Evolutionary conservation across 345 rosid genomes (phyloP), one percentile per base, ranked within the genome.

Genomic region (Bruguiera gymnorhiza): DNA sequence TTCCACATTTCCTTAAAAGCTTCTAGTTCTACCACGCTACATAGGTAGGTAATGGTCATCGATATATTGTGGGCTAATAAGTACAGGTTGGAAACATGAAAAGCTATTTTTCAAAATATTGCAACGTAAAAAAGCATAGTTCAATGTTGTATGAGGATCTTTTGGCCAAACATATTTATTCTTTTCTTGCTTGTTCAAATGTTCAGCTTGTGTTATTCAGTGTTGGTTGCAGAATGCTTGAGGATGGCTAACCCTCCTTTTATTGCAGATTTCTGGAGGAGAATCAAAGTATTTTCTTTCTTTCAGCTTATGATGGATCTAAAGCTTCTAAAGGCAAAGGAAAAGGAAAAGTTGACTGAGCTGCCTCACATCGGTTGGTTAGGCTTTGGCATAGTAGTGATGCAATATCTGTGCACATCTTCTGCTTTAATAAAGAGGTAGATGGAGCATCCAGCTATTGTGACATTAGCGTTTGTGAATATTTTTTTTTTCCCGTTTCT

Each of bases 211-310:
- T 43, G 50, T 43, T 43, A 13, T 43, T 43, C 50, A 3, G 50
- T 13, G 18, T 43, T 13, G 16, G 50, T 43, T 43, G 18, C 50
- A 43, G 50, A 43, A 43, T 43, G 19, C 50, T 13, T 43, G 50
- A 43, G 13, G 50, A 43, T 1, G 18, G 18, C 2, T 43, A 16
- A 36, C 18, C 23, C 61, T 37, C 18, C 50, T 13, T 43, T 5
- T 19, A 46, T 15, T 66, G 81, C 88, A 94, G 99, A 82, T 95
- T 84, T 74, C 71, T 95, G 80, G 92, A 88, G 83, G 89, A 95
- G 86, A 95, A 95, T 71, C 99, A 95, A 72, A 87, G 86, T 62
- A 81, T 77, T 13, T 89, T 85, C 80, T 88, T 87, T 79, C 87
- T 89, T 68, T 83, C 97, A 43, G 82, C 89, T 4, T 86, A 94